A percentile compares a stretch with the other conserved stretches of the same genome.
Conservation (phyloP, 345 rosid species). For the Firmiana major region DNA sequence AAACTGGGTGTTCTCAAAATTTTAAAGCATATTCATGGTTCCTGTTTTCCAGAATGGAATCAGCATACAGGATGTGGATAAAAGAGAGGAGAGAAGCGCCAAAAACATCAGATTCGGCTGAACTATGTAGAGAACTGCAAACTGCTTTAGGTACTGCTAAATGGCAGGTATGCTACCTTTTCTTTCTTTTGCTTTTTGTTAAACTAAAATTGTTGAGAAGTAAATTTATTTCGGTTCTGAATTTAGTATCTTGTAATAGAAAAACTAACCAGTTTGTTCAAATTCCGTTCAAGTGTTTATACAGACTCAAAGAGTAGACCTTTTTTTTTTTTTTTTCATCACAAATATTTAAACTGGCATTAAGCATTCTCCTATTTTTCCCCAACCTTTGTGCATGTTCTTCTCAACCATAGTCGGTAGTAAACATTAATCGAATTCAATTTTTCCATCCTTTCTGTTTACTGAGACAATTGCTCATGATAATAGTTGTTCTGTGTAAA, state of each 20-base stretch:
- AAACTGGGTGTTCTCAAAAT: background rate
- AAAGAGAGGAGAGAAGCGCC: slow-evolving; percentile 50
- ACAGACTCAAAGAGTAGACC: background rate
- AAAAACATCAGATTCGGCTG: slow-evolving; percentile 33
- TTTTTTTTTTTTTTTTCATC: background rate
- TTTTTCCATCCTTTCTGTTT: background rate
- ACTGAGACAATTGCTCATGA: background rate
- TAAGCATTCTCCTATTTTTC: background rate
- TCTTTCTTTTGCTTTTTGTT: background rate
- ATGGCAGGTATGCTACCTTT: slow-evolving; percentile 62
- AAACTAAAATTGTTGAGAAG: background rate
- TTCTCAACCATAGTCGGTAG: background rate
- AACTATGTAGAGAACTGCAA: slow-evolving; percentile 67
- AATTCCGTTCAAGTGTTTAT: background rate
- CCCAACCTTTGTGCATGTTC: background rate
- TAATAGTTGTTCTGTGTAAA: slow-evolving; percentile 3
- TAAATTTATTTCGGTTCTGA: background rate
- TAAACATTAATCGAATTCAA: background rate
- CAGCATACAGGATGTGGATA: slow-evolving; percentile 66
- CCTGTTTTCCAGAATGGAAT: slow-evolving; percentile 68
- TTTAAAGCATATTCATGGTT: background rate
- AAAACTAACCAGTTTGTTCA: background rate
- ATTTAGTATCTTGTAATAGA: background rate
- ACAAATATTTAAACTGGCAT: background rate
- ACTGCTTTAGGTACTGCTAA: slow-evolving; percentile 86